Base-by-base conservation (phyloP, 2,329 filamentous ascomycete genomes). In the Diaporthe sp. region DNA sequence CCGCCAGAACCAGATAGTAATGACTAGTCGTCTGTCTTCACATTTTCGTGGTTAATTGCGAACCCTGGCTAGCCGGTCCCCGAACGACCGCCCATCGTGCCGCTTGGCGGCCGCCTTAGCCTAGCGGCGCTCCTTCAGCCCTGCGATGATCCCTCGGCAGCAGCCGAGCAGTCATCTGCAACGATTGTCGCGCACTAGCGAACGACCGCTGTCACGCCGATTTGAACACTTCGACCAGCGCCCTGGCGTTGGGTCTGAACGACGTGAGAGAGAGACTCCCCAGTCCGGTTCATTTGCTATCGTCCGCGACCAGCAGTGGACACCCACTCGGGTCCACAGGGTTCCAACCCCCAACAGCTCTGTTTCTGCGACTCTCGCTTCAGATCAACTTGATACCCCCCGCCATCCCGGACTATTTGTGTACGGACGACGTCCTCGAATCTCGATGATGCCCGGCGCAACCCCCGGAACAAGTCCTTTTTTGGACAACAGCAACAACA, bases 31-130 rank as follows among this genome's bases (percentile, higher is more conserved):
- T 42, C 58, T 50, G 33, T 55, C 66, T 52, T 35, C 22, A 35
- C 38, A 28, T 54, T 55, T 30, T 47, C 33, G 15, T 72, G 47
- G 28, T 64, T 57, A 22, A 50, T 57, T 25, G 19, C 30, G 38
- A 45, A 42, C 35, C 64, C 25, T 30, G 22, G 55, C 64, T 45
- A 45, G 81, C 85, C 89, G 91, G 76, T 90, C 42, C n/a, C 58
- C 42, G 70, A 40, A 19, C n/a, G n/a, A 25, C 10, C 25, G 35
- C 13, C 35, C 57, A 72, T 42, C 70, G 50, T 47, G 70, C 60
- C 60, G 70, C 70, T 72, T 72, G 57, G 70, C 70, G 45, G 70
- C 70, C 47, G 57, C 50, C 70, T 72, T 54, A 22, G 70, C 57
- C 45, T 28, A 28, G 25, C 28, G 35, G 47, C 70, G 22, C 57